Evolutionary conservation across 2,329 filamentous ascomycete genomes (phyloP), one percentile per base, ranked within the genome.

Genomic region (Cercospora janseana): DNA sequence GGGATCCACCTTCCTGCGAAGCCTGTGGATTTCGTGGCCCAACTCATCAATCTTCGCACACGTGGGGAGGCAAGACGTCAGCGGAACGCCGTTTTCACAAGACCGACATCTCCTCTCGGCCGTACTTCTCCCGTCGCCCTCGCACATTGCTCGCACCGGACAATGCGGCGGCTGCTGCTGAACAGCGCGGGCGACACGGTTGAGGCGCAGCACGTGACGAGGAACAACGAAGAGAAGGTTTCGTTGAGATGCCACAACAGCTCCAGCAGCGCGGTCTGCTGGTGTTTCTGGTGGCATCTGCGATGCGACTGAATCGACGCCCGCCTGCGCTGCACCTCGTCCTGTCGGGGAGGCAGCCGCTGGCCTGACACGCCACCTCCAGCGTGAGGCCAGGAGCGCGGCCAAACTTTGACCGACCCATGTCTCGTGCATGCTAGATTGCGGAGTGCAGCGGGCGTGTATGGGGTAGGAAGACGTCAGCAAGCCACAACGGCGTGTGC

Each of bases 181-280:
- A 32, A 6, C 29, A 10, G 29, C 29, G 12, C n/a, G 29, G 4
- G 4, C 12, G 6, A 6, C 16, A n/a, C 12, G 29, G 40, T 29
- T 43, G 40, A 43, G 40, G 21, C 10, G 40, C 40, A 31, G 12
- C 40, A 43, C 40, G 31, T 43, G 40, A 28, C 28, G 16, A 24
- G 31, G 24, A 20, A 29, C n/a, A 44, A 44, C 13, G 41, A 31
- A 38, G 10, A 29, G n/a, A 38, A 12, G 34, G 34, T 38, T 23
- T 38, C 18, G 34, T 38, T 38, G 34, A 21, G 34, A 38, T 13
- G n/a, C n/a, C 34, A 20, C 34, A 37, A 20, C 15, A 29, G 23
- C n/a, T 21, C 34, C 34, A 21, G 18, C 9, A 29, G 34, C 20
- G 18, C 34, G 13, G 34, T 21, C 24, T 38, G 20, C 34, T 27